Evolutionary conservation across 164 flowering plant genomes (phyloP).

Genomic region (Umbilicus rupestris): DNA sequence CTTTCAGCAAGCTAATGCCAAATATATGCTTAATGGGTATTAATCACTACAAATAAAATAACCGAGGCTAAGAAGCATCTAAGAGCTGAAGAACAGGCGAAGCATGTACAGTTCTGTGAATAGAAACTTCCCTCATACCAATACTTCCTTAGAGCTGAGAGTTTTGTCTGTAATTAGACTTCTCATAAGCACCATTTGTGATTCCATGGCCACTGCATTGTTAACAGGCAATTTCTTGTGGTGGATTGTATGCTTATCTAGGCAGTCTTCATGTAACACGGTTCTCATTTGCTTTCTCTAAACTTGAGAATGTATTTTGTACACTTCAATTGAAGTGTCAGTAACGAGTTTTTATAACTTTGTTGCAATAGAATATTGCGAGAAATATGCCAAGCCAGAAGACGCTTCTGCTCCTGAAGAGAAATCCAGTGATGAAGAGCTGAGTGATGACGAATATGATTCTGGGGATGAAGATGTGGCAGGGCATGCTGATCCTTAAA

Average conservation of each 20-base stretch:
- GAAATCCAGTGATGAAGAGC: slow-evolving; percentile 37
- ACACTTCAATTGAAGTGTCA: not conserved
- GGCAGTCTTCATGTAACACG: too few species aligned
- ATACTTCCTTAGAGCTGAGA: too few species aligned
- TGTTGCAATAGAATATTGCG: slow-evolving; percentile 36
- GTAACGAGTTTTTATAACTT: not conserved
- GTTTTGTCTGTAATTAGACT: too few species aligned
- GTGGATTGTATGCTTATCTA: not conserved
- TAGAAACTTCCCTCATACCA: too few species aligned
- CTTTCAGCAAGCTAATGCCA: too few species aligned
- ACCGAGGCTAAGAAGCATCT: too few species aligned
- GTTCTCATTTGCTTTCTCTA: not conserved
- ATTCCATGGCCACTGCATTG: too few species aligned
- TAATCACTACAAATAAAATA: too few species aligned
- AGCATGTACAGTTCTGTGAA: too few species aligned
- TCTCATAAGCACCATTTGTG: too few species aligned
- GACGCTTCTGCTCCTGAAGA: slow-evolving; percentile 28
- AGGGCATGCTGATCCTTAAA: slow-evolving; percentile 31
- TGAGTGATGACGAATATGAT: slow-evolving; percentile 34
- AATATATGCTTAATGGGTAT: too few species aligned
- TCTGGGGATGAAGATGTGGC: slow-evolving; percentile 36
- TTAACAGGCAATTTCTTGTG: not conserved
- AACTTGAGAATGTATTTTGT: not conserved
- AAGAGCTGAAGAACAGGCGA: too few species aligned
- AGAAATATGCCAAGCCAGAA: slow-evolving; percentile 47